Evolutionary conservation across 257 asterid species (phyloP).

Genomic region (Jacaranda copaia): DNA sequence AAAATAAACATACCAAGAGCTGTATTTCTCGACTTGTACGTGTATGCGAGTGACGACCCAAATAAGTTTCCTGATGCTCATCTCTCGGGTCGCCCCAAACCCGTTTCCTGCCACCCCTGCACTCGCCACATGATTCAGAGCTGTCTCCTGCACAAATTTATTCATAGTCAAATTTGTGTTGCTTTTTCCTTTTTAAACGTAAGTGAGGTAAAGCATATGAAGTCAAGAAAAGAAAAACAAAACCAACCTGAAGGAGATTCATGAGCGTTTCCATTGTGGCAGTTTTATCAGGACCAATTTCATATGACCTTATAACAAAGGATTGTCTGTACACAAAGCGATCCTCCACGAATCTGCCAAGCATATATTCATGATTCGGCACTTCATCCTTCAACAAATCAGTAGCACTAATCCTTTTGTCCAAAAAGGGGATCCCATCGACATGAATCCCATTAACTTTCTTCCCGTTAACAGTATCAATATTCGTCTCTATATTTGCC

Average conservation of each 20-base stretch:
- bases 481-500: constrained; percentile 36
- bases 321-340: constrained; percentile 72
- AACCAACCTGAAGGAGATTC: constrained; percentile 84
- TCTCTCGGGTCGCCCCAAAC: constrained; percentile 87
- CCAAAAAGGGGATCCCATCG: constrained; percentile 38
- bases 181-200: no score
- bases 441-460: constrained; percentile 64
- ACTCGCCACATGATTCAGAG: constrained; percentile 80
- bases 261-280: constrained; percentile 92
- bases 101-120: constrained; percentile 82
- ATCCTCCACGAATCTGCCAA: constrained; percentile 69
- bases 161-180: no score
- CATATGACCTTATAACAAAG: constrained; percentile 86
- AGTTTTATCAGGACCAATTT: constrained; percentile 90
- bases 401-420: constrained; percentile 15
- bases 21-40: constrained; percentile 67
- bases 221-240: neutral
- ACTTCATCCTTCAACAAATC: constrained; percentile 32
- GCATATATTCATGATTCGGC: constrained; percentile 49
- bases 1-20: constrained; percentile 64
- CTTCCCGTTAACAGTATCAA: constrained; percentile 61
- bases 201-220: no score
- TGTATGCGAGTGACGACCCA: constrained; percentile 89
- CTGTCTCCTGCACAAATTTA: constrained; percentile 67
- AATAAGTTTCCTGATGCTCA: constrained; percentile 80